These are phyloP conservation scores for Gracilariopsis chorda DNA, from an alignment of 23 red algal genomes.

Conservation along the genomic window DNA sequence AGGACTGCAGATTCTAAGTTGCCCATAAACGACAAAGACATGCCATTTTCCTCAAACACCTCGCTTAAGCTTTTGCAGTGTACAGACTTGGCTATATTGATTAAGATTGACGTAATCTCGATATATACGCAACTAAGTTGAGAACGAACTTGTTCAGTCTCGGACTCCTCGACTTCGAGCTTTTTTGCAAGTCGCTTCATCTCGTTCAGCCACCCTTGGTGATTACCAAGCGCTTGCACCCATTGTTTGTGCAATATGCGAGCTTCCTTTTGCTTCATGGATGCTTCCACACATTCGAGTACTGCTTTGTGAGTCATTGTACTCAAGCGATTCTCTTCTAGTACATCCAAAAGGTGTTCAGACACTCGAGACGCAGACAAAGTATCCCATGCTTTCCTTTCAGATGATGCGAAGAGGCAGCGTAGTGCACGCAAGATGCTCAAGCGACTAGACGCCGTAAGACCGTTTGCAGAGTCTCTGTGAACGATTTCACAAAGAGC, in stretches of 20 bases:
- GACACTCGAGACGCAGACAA: neutral
- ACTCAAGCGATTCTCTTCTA: neutral
- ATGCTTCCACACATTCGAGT: constrained; percentile 15
- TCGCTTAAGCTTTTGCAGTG: neutral
- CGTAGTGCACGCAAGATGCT: neutral
- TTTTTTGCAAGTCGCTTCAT: neutral
- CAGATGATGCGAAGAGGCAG: neutral
- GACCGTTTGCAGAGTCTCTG: neutral
- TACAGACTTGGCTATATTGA: neutral
- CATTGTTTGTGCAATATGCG: neutral
- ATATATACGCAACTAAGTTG: constrained; percentile 3
- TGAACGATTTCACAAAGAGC: neutral
- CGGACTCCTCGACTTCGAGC: neutral
- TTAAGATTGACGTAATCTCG: constrained; percentile 5
- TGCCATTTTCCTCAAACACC: neutral
- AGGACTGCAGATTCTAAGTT: neutral
- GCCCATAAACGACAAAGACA: neutral
- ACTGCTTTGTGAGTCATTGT: constrained; percentile 17
- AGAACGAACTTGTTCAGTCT: neutral
- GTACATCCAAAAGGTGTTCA: neutral
- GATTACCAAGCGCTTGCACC: neutral
- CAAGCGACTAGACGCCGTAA: neutral
- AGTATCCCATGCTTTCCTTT: neutral
- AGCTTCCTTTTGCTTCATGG: neutral
- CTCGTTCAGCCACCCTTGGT: neutral